Conservation (phyloP, 1,284 basidiomycete species). For the Trametes versicolor region DNA sequence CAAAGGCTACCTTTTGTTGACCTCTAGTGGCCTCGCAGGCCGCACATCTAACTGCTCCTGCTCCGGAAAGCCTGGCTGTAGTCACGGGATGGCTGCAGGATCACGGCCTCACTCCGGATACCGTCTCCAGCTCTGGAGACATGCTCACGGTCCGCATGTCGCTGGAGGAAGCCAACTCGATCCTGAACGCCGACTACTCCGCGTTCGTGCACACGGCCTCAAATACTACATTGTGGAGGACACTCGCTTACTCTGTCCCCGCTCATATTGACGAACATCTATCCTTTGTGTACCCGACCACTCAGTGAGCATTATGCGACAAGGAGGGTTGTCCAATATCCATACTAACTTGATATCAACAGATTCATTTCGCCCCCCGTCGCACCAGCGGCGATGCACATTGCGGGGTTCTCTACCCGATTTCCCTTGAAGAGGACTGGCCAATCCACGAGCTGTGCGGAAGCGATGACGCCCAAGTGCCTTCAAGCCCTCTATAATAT, state of each 20-base stretch:
- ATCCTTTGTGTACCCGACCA: conserved; percentile 51
- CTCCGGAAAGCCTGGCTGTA: conserved; percentile 42
- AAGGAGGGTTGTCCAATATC: too few species aligned
- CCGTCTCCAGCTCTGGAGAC: conserved; percentile 41
- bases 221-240: conserved; percentile 43
- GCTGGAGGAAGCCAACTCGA: conserved; percentile 46
- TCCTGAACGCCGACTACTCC: conserved; percentile 49
- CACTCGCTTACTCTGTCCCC: conserved; percentile 51
- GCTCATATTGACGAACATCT: conserved; percentile 45
- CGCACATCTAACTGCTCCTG: conserved; percentile 47
- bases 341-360: too few species aligned
- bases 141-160: conserved; percentile 27
- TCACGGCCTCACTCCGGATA: conserved; percentile 44
- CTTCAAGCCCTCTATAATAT: conserved; percentile 62
- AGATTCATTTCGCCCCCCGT: too few species aligned
- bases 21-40: conserved; percentile 29
- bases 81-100: conserved; percentile 48
- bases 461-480: conserved; percentile 60
- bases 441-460: conserved; percentile 18
- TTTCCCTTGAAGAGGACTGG: conserved; percentile 1
- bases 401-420: conserved; percentile 3
- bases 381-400: not conserved
- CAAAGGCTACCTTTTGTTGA: conserved; percentile 44
- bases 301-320: conserved; percentile 37
- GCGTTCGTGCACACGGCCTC: conserved; percentile 45